phyloP scores from a whole-genome alignment of 2,329 filamentous ascomycete species.

The Botrytis byssoidea region DNA sequence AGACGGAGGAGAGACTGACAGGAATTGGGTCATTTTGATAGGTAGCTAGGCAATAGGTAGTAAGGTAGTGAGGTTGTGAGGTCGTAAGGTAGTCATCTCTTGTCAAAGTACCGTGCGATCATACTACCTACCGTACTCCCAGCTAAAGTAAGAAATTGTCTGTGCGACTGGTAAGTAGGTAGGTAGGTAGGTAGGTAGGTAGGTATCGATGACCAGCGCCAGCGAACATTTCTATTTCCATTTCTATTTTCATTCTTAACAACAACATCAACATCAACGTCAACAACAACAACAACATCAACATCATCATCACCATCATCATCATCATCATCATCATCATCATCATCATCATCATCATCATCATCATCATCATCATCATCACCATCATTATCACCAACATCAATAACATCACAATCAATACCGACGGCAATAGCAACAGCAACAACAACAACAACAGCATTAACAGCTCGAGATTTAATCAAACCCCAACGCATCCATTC shows the following conservation, averaged over 20 bases:
- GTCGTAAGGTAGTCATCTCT: neutral
- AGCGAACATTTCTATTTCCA: neutral
- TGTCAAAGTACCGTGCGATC: neutral
- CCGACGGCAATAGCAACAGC: too few relatives aligned
- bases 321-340: neutral
- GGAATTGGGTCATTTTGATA: neutral
- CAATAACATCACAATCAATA: neutral
- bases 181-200: neutral
- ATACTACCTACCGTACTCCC: neutral
- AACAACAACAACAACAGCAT: neutral
- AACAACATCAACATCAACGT: neutral
- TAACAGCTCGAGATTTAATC: neutral
- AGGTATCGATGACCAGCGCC: neutral
- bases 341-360: neutral
- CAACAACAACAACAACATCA: fast-evolving
- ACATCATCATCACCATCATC: neutral
- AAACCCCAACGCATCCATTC: neutral
- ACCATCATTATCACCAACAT: neutral
- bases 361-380: neutral
- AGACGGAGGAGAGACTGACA: neutral
- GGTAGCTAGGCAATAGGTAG: neutral
- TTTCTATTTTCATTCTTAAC: neutral
- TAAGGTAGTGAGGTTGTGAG: neutral
- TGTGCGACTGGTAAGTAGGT: neutral
- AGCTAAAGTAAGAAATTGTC: neutral